Conservation (phyloP, 2,329 filamentous ascomycete species). For the Seiridium cupressi region DNA sequence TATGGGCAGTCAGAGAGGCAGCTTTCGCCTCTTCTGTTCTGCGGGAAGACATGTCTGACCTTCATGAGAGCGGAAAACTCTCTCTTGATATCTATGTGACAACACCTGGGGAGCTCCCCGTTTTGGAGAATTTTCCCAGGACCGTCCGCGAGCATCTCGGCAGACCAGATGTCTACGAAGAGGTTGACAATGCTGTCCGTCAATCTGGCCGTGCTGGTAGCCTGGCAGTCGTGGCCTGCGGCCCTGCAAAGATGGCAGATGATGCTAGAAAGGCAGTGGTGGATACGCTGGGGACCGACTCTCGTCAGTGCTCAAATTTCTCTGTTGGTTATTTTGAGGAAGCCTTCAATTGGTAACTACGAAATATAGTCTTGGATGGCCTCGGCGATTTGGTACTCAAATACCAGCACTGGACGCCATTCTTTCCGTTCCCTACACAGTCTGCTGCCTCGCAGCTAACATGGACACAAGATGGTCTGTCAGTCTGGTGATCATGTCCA, state of each 20-base stretch:
- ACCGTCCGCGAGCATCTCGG: slow-evolving; percentile 19
- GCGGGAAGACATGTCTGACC: slow-evolving; percentile 27
- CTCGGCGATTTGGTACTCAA: too few relatives aligned
- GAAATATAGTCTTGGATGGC: too few relatives aligned
- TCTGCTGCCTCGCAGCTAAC: not conserved
- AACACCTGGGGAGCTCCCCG: not conserved
- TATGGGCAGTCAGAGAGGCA: slow-evolving; percentile 43
- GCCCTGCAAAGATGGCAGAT: slow-evolving; percentile 43
- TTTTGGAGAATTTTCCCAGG: slow-evolving; percentile 8
- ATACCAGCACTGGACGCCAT: too few relatives aligned
- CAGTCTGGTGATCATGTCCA: not conserved
- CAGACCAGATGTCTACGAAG: slow-evolving; percentile 30
- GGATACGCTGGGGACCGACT: slow-evolving; percentile 22
- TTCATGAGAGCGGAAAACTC: slow-evolving; percentile 26
- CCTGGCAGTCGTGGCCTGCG: slow-evolving; percentile 42
- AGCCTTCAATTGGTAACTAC: slow-evolving; percentile 37
- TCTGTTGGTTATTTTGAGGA: slow-evolving; percentile 41
- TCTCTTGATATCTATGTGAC: slow-evolving; percentile 37
- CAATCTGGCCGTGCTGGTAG: slow-evolving; percentile 18
- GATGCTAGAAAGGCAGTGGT: slow-evolving; percentile 36
- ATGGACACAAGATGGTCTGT: not conserved
- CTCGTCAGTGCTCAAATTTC: not conserved
- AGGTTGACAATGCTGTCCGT: slow-evolving; percentile 26
- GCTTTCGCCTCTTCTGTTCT: slow-evolving; percentile 34
- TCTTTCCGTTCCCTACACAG: not conserved